phyloP scores from a whole-genome alignment of 164 flowering plant species.

The Hamamelis virginiana region DNA sequence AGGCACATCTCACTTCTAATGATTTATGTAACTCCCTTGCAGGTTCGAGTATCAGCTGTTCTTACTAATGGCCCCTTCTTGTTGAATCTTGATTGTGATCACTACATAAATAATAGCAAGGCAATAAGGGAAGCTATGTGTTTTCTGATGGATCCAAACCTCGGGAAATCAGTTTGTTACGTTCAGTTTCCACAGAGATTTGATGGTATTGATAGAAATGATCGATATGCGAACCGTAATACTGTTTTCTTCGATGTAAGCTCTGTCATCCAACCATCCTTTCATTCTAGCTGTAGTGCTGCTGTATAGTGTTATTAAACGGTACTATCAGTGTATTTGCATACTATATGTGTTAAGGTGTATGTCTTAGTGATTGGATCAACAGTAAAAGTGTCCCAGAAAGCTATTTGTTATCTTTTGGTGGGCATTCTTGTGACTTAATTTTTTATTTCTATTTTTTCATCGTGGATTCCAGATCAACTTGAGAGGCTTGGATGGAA shows the following conservation, averaged over 20 bases:
- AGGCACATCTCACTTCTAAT: not conserved
- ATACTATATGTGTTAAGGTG: not conserved
- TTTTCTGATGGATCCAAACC: slow-evolving; percentile 94
- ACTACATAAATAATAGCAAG: slow-evolving; percentile 96
- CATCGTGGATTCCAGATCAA: slow-evolving; percentile 55
- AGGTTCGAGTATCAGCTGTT: slow-evolving; percentile 96
- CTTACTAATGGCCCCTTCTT: slow-evolving; percentile 95
- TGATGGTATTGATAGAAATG: slow-evolving; percentile 92
- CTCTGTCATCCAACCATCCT: not conserved
- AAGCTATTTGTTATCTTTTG: slow-evolving; percentile 1
- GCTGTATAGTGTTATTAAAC: not conserved
- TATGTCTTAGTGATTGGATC: not conserved
- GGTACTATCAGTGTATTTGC: not conserved
- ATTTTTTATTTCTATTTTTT: not conserved
- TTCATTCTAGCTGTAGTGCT: not conserved
- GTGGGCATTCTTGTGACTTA: too few species aligned
- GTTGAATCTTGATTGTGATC: slow-evolving; percentile 98
- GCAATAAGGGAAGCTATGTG: slow-evolving; percentile 97
- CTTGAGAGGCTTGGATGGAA: slow-evolving; percentile 92
- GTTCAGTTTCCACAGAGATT: slow-evolving; percentile 98
- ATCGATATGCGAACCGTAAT: slow-evolving; percentile 94
- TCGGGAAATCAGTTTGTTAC: slow-evolving; percentile 88
- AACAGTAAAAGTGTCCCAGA: not conserved
- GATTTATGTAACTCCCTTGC: slow-evolving; percentile 10
- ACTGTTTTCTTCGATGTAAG: slow-evolving; percentile 97